phyloP scores from a whole-genome alignment of 2,329 filamentous ascomycete species.

The Penicillium psychrosexuale region DNA sequence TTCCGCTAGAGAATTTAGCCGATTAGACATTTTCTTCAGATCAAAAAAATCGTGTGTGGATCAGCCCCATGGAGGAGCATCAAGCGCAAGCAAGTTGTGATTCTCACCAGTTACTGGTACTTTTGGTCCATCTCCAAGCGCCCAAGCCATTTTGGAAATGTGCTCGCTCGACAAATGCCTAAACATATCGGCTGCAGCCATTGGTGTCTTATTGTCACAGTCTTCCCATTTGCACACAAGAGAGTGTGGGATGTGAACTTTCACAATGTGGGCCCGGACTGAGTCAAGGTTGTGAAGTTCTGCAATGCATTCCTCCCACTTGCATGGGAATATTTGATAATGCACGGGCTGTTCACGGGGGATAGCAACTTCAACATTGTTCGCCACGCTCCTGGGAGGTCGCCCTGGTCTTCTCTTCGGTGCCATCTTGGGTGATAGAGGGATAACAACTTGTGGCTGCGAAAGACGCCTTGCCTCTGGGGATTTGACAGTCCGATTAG shows the following conservation, averaged over 20 bases:
- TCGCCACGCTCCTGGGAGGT: slow-evolving; percentile 12
- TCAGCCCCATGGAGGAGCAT: slow-evolving; percentile 20
- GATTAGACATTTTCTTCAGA: slow-evolving; percentile 14
- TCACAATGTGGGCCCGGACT: slow-evolving; percentile 57
- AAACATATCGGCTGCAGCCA: slow-evolving; percentile 43
- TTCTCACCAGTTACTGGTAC: slow-evolving; percentile 56
- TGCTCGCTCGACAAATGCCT: slow-evolving; percentile 54
- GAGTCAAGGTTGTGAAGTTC: slow-evolving; percentile 62
- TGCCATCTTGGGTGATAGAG: slow-evolving; percentile 14
- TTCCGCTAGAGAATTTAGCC: slow-evolving; percentile 10
- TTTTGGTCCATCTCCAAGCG: slow-evolving; percentile 58
- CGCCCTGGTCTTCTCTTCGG: slow-evolving; percentile 17
- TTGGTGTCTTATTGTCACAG: slow-evolving; percentile 17
- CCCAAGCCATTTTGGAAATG: slow-evolving; percentile 54
- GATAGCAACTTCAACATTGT: slow-evolving; percentile 21
- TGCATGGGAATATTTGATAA: slow-evolving; percentile 53
- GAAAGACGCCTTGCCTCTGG: background rate
- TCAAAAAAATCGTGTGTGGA: slow-evolving; percentile 8
- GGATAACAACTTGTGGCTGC: slow-evolving; percentile 13
- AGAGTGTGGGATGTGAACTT: slow-evolving; percentile 48
- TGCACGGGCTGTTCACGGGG: slow-evolving; percentile 12
- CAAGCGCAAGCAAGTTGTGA: slow-evolving; percentile 11
- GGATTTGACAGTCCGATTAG: background rate
- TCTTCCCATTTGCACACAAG: slow-evolving; percentile 29
- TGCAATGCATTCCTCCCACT: slow-evolving; percentile 56